Percentiles rank a stretch among this genome's conserved stretches.
These are phyloP conservation scores for Penicillium sp. DNA, from an alignment of 2,329 filamentous ascomycete genomes.

Conservation along the genomic window DNA sequence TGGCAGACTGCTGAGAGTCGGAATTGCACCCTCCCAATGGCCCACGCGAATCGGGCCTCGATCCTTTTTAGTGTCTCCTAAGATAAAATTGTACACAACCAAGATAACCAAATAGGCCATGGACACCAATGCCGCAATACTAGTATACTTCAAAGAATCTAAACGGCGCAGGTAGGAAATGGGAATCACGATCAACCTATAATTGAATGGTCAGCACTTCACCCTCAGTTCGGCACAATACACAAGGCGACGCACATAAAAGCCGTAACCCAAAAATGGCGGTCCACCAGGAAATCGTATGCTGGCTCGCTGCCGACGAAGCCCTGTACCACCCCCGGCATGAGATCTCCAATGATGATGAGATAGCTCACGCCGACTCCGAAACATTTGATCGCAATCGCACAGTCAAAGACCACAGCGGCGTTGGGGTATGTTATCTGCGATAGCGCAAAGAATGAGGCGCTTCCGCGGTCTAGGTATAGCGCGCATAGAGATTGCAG, in stretches of 20 bases:
- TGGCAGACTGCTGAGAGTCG: slow-evolving; percentile 79
- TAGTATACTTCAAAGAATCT: slow-evolving; percentile 97
- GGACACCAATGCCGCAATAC: slow-evolving; percentile 81
- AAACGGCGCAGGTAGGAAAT: slow-evolving; percentile 86
- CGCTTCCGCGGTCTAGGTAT: slow-evolving; percentile 83
- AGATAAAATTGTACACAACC: slow-evolving; percentile 86
- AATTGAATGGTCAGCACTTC: neutral
- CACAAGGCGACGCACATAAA: slow-evolving; percentile 65
- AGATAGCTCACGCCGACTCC: slow-evolving; percentile 96
- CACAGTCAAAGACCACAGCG: slow-evolving; percentile 89
- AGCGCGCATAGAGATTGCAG: slow-evolving; percentile 88
- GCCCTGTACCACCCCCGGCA: slow-evolving; percentile 88
- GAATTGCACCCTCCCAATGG: slow-evolving; percentile 73
- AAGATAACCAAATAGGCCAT: slow-evolving; percentile 92
- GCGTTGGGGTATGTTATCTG: slow-evolving; percentile 97
- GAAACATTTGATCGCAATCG: slow-evolving; percentile 97
- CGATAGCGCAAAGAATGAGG: slow-evolving; percentile 94
- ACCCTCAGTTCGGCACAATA: neutral
- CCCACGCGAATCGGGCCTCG: slow-evolving; percentile 73
- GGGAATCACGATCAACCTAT: slow-evolving; percentile 83
- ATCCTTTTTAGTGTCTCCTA: slow-evolving; percentile 70
- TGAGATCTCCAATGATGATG: slow-evolving; percentile 97
- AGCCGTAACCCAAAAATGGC: slow-evolving; percentile 95
- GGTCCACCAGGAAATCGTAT: slow-evolving; percentile 74
- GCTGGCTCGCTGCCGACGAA: slow-evolving; percentile 65